Conservation (phyloP, 495 filamentous ascomycete species). For the Rostrohypoxylon terebratum region DNA sequence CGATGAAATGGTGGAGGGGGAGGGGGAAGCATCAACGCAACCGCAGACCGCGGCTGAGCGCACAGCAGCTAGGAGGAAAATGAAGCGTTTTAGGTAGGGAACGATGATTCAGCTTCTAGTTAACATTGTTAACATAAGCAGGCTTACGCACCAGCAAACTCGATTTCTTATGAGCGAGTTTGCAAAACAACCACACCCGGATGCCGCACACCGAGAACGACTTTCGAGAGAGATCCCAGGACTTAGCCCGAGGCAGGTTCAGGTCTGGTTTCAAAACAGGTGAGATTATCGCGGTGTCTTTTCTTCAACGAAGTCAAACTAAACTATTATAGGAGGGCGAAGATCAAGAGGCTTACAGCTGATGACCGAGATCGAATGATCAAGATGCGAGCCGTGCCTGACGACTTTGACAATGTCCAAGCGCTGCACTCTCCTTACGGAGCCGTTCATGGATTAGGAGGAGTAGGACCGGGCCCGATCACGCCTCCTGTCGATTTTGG, state of each 20-base stretch:
- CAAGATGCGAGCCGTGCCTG: constrained; percentile 90
- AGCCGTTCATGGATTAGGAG: constrained; percentile 65
- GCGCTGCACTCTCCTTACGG: constrained; percentile 83
- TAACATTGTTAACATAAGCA: constrained; percentile 52
- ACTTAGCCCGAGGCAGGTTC: constrained; percentile 91
- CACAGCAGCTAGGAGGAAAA: constrained; percentile 86
- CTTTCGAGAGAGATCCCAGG: constrained; percentile 93
- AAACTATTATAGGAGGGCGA: constrained; percentile 76
- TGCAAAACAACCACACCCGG: constrained; percentile 92
- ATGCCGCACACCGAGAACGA: constrained; percentile 91
- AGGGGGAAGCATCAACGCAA: constrained; percentile 59
- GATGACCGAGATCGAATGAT: constrained; percentile 96
- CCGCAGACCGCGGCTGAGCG: constrained; percentile 75
- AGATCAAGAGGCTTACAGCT: constrained; percentile 91
- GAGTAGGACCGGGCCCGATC: constrained; percentile 54
- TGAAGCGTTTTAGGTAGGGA: constrained; percentile 91
- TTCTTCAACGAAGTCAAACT: constrained; percentile 41
- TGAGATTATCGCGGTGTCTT: constrained; percentile 57
- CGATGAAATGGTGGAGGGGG: constrained; percentile 63
- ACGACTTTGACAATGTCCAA: constrained; percentile 92
- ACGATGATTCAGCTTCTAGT: constrained; percentile 1
- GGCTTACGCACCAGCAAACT: constrained; percentile 96
- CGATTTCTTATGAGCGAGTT: constrained; percentile 98
- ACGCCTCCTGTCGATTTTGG: constrained; percentile 68
- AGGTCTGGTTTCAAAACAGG: constrained; percentile 99